Conservation (phyloP, 805 yeast species). For the Hanseniaspora hatyaiensis region DNA sequence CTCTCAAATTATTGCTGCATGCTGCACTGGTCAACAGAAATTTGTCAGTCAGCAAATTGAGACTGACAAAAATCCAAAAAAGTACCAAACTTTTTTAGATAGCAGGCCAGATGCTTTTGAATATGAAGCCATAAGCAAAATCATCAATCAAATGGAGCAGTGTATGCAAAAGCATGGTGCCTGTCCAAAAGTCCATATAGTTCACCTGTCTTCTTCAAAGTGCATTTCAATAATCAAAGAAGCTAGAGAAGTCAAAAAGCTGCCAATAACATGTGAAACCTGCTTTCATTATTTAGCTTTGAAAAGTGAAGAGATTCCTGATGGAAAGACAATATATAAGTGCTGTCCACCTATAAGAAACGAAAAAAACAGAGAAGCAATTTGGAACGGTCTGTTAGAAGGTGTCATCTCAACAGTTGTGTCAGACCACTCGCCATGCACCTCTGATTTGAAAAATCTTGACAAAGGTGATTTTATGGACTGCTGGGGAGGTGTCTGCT, state of each 20-base stretch:
- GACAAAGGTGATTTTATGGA: slow-evolving; percentile 75
- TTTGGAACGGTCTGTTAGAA: slow-evolving; percentile 67
- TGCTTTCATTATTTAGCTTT: slow-evolving; percentile 85
- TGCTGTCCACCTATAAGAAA: slow-evolving; percentile 92
- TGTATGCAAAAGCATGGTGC: slow-evolving; percentile 24
- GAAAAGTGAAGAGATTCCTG: slow-evolving; percentile 64
- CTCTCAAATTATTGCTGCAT: slow-evolving; percentile 12
- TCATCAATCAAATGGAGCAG: slow-evolving; percentile 49
- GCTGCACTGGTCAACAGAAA: slow-evolving; percentile 3
- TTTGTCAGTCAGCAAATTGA: too few species aligned
- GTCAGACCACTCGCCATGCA: slow-evolving; percentile 92
- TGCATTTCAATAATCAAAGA: slow-evolving; percentile 62
- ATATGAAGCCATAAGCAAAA: slow-evolving; percentile 65
- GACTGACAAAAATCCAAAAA: too few species aligned
- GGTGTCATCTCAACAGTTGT: slow-evolving; percentile 72
- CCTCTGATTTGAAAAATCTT: slow-evolving; percentile 76
- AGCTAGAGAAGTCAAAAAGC: slow-evolving; percentile 43
- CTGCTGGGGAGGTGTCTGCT: slow-evolving; percentile 95
- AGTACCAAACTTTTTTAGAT: slow-evolving; percentile 61
- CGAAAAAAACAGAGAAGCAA: slow-evolving; percentile 51
- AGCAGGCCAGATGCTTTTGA: slow-evolving; percentile 86
- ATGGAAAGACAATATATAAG: slow-evolving; percentile 71
- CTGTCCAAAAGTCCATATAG: slow-evolving; percentile 71
- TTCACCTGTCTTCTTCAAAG: slow-evolving; percentile 76
- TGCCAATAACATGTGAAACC: slow-evolving; percentile 77